Conservation (phyloP, 2,329 filamentous ascomycete genomes). For the Xylariomycetidae sp. region DNA sequence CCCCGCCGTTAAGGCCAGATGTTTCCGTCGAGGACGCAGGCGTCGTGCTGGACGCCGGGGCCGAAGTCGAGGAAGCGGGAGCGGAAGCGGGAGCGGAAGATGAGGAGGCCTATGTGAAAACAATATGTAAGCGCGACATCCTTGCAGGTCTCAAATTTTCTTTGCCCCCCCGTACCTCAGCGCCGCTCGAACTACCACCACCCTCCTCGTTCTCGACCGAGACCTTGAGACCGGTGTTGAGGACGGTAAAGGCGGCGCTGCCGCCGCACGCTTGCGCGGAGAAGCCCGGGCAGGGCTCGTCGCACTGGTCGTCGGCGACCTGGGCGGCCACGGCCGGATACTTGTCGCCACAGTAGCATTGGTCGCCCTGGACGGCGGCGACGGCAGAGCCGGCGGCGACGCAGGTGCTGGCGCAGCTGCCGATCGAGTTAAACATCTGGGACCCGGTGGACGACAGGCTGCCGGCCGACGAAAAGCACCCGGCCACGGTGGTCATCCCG, state of each 20-base stretch:
- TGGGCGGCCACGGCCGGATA: conserved; percentile 45
- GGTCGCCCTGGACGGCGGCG: conserved; percentile 2
- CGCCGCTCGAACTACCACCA: too few relatives aligned
- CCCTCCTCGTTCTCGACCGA: too few relatives aligned
- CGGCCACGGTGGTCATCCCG: conserved; percentile 4
- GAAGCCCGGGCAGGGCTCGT: conserved; percentile 49
- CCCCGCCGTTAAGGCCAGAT: too few relatives aligned
- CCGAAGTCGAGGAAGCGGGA: too few relatives aligned
- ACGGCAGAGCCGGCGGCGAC: not conserved
- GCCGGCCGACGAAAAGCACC: conserved; percentile 7
- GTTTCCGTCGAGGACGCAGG: too few relatives aligned
- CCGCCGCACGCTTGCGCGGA: conserved; percentile 46
- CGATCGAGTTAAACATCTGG: not conserved
- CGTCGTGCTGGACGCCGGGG: too few relatives aligned
- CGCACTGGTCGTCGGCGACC: conserved; percentile 45
- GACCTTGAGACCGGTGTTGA: conserved; percentile 11
- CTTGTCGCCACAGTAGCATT: conserved; percentile 56
- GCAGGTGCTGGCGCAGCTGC: not conserved
- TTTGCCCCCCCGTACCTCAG: too few relatives aligned
- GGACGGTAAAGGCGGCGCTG: conserved; percentile 23
- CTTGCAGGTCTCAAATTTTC: too few relatives aligned
- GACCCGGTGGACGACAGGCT: conserved; percentile 1
- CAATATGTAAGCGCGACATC: too few relatives aligned
- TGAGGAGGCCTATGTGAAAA: too few relatives aligned
- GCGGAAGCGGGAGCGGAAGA: too few relatives aligned